Base-by-base conservation (phyloP, 192 early-diverging fungal species). In the Backusella mclennaniae region DNA sequence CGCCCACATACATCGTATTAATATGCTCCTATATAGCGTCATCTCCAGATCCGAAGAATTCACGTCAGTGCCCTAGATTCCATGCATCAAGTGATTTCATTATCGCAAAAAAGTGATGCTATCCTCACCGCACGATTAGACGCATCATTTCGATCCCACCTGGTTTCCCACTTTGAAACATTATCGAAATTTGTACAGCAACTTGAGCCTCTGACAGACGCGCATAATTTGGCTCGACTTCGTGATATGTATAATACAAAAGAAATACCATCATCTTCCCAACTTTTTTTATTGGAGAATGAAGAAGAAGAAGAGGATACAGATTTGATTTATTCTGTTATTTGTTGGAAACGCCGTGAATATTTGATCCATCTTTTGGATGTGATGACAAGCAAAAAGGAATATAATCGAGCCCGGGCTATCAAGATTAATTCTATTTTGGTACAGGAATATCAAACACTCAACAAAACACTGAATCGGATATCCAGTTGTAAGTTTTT, bases 201-300 rank as follows among this genome's bases (percentile, higher is more conserved):
- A 63, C 23, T 63, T 19, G 31, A 67, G 33, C 83, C 88, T n/a
- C 81, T 83, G 35, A 83, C 83, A 35, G 79, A 85, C 70, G 72
- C 73, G 12, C 72, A 68, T 17, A 83, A 83, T 49, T 76, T 88
- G 11, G 72, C 71, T 46, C 80, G 80, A 21, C 77, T 89, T 19
- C 68, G 81, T n/a, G 85, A 85, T 56, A 87, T 89, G 87, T 89
- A 87, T 69, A 82, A 85, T 67, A 78, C 75, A 5, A 69, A 70
- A 36, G 74, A 39, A 73, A 56, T 56, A 23, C 56, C 56, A 69
- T 71, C 26, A 17, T 44, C 42, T 17, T 39, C 38, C 0, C 6
- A 35, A 41, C 56, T 35, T 29, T n/a, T 49, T 49, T 49, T 66
- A 78, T 15, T 35, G 11, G 38, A 39, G 19, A 38, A 33, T 2